Evolutionary conservation across 192 early-diverging fungal genomes (phyloP).

Genomic region (Backusella liffmaniae): DNA sequence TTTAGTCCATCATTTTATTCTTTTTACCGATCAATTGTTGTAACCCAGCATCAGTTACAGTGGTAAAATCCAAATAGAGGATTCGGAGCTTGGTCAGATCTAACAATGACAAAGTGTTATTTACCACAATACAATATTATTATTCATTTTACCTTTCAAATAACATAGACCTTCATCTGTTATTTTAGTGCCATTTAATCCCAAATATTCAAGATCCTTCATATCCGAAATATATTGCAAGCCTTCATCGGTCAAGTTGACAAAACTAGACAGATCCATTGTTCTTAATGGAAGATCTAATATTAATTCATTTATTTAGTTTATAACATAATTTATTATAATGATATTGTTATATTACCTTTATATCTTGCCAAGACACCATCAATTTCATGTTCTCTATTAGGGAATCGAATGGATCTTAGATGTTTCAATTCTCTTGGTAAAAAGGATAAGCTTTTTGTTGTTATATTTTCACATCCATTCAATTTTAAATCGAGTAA

Average conservation of each 20-base stretch:
- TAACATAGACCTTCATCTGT: slow-evolving; percentile 47
- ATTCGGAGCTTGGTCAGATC: slow-evolving; percentile 35
- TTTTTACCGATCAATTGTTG: slow-evolving; percentile 35
- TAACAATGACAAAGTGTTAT: neutral
- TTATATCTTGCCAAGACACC: slow-evolving; percentile 34
- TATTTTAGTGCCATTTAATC: slow-evolving; percentile 44
- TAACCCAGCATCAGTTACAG: slow-evolving; percentile 41
- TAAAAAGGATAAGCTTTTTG: neutral
- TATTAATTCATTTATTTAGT: neutral
- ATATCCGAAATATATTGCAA: slow-evolving; percentile 34
- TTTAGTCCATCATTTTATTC: neutral
- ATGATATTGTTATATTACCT: slow-evolving; percentile 27
- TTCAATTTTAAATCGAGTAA: neutral
- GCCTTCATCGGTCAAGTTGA: slow-evolving; percentile 43
- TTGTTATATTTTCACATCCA: slow-evolving; percentile 6
- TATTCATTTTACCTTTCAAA: slow-evolving; percentile 13
- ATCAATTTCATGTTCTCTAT: slow-evolving; percentile 47
- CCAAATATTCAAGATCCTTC: slow-evolving; percentile 39
- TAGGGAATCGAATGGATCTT: slow-evolving; percentile 45
- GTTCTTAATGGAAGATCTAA: slow-evolving; percentile 44
- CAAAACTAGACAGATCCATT: slow-evolving; percentile 46
- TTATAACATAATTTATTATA: neutral
- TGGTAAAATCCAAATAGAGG: slow-evolving; percentile 45
- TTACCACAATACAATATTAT: neutral
- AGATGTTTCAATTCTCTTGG: slow-evolving; percentile 28